Evolutionary conservation across 805 yeast genomes (phyloP), one percentile per base, ranked within the genome.

Genomic region (Wickerhamomyces bisporus): DNA sequence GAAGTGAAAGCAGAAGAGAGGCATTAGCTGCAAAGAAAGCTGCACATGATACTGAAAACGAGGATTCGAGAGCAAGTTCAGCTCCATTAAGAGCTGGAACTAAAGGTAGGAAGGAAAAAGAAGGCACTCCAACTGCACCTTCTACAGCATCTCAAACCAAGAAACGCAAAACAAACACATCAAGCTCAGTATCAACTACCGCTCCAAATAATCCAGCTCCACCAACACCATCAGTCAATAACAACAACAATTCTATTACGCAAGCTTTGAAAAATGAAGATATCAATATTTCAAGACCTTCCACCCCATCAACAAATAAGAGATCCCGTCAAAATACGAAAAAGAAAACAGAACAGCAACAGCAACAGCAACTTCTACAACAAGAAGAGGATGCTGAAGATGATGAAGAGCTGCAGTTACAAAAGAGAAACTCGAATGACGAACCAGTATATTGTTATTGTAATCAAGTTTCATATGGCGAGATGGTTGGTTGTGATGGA

Each of bases 401-500:
- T 14, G 18, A 14, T n/a, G 50, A 43, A 26, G 40, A 30, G 13
- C 39, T 21, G 24, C 10, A 36, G 11, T 45, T 44, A 13, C 43
- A 37, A 15, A 42, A 49, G 42, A 48, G 50, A 30, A 38, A 40
- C 34, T 25, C 49, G n/a, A 35, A 47, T 34, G 70, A 68, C 17
- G 97, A 89, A 53, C 95, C 95, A 1, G 76, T 88, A 2, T 91
- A 91, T 59, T 93, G 98, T 61, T 89, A 91, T 65, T 93, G 98
- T 65, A 86, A 88, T 58, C 96, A 89, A 58, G 95, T 89, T 1
- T 91, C 97, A 5, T 93, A 85, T 57, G 98, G 98, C 15, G 98
- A 93, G 55, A 93, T 93, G 98, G 97, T 93, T 43, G 98, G 95
- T 2, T 93, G 98, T 64, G 98, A 93, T 55, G 97, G 96, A 11